A percentile compares a stretch with the other conserved stretches of the same genome.
These are phyloP conservation scores for Strobilomyces dryophilus DNA, from an alignment of 768 basidiomycete genomes.

Conservation along the genomic window DNA sequence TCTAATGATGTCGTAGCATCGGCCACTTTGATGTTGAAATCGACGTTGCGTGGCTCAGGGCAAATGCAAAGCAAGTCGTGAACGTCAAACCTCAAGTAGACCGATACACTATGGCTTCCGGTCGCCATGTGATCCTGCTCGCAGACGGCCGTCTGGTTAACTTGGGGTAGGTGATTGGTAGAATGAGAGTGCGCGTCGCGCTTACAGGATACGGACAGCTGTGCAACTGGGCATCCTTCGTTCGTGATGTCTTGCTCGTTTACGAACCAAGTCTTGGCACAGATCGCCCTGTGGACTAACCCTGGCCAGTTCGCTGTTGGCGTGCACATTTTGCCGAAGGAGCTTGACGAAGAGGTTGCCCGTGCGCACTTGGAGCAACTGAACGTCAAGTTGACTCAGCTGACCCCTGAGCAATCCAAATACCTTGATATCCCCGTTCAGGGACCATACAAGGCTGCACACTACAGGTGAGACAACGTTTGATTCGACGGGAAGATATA, in stretches of 20 bases:
- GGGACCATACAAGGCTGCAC: constrained; percentile 74
- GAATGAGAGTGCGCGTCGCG: not conserved
- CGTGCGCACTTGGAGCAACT: constrained; percentile 90
- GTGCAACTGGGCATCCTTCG: constrained; percentile 97
- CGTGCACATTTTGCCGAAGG: constrained; percentile 98
- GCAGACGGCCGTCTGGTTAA: constrained; percentile 99
- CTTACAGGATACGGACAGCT: constrained; percentile 40
- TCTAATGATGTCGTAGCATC: constrained; percentile 45
- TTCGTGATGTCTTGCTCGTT: constrained; percentile 99
- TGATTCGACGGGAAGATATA: not conserved
- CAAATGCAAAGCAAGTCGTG: constrained; percentile 72
- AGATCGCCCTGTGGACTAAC: constrained; percentile 96
- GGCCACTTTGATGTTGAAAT: constrained; percentile 89
- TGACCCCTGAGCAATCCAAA: constrained; percentile 67
- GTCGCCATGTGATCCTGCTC: constrained; percentile 94
- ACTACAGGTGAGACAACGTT: constrained; percentile 50
- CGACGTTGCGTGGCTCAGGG: constrained; percentile 98
- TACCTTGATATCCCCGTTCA: constrained; percentile 89
- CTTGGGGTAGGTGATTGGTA: constrained; percentile 62
- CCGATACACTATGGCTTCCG: constrained; percentile 88
- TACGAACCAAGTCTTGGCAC: constrained; percentile 96
- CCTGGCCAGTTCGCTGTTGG: constrained; percentile 91
- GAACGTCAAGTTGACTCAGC: constrained; percentile 88
- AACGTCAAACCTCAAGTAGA: constrained; percentile 99
- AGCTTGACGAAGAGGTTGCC: constrained; percentile 98